Evolutionary conservation across 2,329 filamentous ascomycete species (phyloP).

Genomic region (Cercospora sp.): DNA sequence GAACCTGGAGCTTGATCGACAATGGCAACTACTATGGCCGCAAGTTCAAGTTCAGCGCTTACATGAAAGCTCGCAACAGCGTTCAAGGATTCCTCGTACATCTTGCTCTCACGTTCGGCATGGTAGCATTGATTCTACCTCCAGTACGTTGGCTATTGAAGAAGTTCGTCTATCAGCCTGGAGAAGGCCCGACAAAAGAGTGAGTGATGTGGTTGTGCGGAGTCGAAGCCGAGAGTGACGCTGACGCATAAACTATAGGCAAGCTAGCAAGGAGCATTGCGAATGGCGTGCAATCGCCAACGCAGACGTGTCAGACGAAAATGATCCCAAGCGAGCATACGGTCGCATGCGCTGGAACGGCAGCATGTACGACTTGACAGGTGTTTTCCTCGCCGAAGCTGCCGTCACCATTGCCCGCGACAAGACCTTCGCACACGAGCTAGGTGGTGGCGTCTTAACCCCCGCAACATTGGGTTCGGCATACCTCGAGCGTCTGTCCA

Average conservation of each 20-base stretch:
- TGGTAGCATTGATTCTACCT: constrained; percentile 52
- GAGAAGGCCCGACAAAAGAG: constrained; percentile 52
- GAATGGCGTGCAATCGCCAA: constrained; percentile 65
- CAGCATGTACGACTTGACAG: constrained; percentile 68
- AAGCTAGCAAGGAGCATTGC: constrained; percentile 59
- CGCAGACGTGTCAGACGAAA: constrained; percentile 55
- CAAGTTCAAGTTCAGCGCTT: constrained; percentile 60
- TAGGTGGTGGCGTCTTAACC: constrained; percentile 70
- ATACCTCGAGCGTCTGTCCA: constrained; percentile 64
- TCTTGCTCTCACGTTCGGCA: constrained; percentile 47
- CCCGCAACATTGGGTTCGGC: constrained; percentile 69
- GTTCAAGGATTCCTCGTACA: constrained; percentile 54
- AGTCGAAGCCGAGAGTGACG: background rate
- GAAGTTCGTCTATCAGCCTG: constrained; percentile 52
- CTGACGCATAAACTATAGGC: constrained; percentile 43
- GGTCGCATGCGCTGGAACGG: constrained; percentile 60
- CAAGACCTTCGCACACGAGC: constrained; percentile 52
- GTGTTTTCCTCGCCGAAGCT: constrained; percentile 62
- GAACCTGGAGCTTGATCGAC: constrained; percentile 59
- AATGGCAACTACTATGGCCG: constrained; percentile 57
- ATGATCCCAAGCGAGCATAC: constrained; percentile 54
- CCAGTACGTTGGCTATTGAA: constrained; percentile 56
- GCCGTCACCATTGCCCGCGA: constrained; percentile 64
- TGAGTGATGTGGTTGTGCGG: constrained; percentile 28
- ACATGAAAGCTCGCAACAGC: constrained; percentile 53